Evolutionary conservation across 208 protist genomes (phyloP), one percentile per base, ranked within the genome.

Genomic region (Trypanosoma melophagium): DNA sequence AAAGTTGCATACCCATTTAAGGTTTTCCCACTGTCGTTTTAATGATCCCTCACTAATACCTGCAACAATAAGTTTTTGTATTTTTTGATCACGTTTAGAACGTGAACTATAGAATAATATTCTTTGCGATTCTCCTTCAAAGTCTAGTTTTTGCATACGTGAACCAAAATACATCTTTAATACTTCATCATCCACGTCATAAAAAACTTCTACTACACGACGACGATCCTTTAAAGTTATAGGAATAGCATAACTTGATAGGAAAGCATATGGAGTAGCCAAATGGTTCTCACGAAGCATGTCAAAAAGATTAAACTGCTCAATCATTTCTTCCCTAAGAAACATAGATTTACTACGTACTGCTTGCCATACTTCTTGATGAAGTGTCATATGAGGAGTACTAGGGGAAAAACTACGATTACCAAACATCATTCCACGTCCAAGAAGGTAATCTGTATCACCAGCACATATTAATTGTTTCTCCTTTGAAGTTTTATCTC

Each of bases 251-350:
- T 89, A 77, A 58, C 77, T 83, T n/a, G 82, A 84, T 10, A 96
- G 80, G 56, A 96, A 96, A 5, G 76, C 81, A 74, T 94, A 94
- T 7, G 91, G 91, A 0, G 79, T 78, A 53, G 78, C 50, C 19
- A 96, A 74, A 49, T 69, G 68, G 77, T 77, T 60, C 80, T 82
- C 66, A 87, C 84, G 16, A 22, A 93, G 67, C 61, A 88, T 73
- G 40, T 83, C 67, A 71, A 89, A 96, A 10, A 91, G 38, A 55
- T 85, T 70, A 65, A 87, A 94, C 66, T 96, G 91, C 66, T 93
- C 88, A 12, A 53, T 65, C 17, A 93, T 77, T 66, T 93, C 84
- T 31, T 94, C 76, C 35, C 61, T 16, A 50, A 74, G 25, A 44
- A 69, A 42, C 44, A 57, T 55, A 47, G 60, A 25, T 13, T 56